Base-by-base conservation (phyloP, 2,329 filamentous ascomycete species). In the Cladosporium sp. region DNA sequence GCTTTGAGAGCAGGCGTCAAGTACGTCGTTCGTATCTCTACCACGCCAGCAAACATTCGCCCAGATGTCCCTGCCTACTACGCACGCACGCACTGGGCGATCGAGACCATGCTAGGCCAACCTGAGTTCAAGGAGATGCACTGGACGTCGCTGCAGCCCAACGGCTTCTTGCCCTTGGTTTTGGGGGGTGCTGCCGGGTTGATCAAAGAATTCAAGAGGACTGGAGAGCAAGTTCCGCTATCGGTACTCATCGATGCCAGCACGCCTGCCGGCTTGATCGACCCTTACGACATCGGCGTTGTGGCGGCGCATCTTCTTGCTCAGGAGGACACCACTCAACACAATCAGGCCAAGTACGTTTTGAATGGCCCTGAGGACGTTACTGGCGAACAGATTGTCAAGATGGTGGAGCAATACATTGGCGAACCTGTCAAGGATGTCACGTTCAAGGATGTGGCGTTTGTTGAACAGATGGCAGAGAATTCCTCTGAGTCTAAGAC, bases 21-120 rank as follows among this genome's bases (percentile, higher is more conserved):
- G 56, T 81, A 82, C 59, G 74, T 81, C 11, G 79, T 82, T 5
- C 76, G 79, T 1, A 78, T 81, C 65, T 81, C 78, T 0, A 82
- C 80, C 0, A 78, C 72, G 0, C 75, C 75, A 1, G 68, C 73
- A 0, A 78, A 78, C 26, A 75, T 81, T 2, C 72, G 71, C n/a
- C 78, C 80, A 0, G 74, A 77, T 62, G 74, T 14, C 52, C 44
- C 21, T 0, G 75, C 73, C 0, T 80, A 78, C 67, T 81, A 81
- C 62, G 58, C 75, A 3, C 73, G 79, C 5, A 40, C 69, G 0
- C 79, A 82, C 57, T 81, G 79, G 79, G 80, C 80, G 0, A 77
- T 82, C 21, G 79, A 82, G 67, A 23, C 70, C 5, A 62, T 81
- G 49, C 72, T 81, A 3, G 65, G 67, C 61, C 73, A 78, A 35